phyloP scores from a whole-genome alignment of 139 green algal species.

The Picocystis salinarum region DNA sequence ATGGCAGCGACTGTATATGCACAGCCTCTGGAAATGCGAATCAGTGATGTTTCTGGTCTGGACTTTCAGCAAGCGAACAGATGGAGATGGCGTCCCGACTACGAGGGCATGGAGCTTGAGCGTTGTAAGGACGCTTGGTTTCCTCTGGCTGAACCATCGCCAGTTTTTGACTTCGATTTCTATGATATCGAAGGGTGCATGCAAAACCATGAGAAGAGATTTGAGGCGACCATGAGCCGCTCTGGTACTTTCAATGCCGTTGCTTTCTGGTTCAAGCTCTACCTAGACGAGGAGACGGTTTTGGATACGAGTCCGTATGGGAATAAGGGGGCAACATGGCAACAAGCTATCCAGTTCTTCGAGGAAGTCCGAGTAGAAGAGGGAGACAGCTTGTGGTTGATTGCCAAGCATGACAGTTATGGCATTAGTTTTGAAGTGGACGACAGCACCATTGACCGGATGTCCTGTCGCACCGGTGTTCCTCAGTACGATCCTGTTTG shows the following conservation, averaged over 20 bases:
- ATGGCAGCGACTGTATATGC: conserved; percentile 28
- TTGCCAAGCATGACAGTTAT: conserved; percentile 35
- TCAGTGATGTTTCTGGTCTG: conserved; percentile 18
- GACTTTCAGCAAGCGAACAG: conserved; percentile 25
- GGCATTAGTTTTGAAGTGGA: conserved; percentile 12
- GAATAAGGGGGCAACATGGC: conserved; percentile 15
- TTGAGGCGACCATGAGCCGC: conserved; percentile 10
- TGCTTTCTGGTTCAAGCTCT: conserved; percentile 61
- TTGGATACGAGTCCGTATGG: conserved; percentile 12
- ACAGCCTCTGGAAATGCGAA: conserved; percentile 37
- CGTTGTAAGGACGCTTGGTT: conserved; percentile 21
- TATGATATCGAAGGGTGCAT: conserved; percentile 24
- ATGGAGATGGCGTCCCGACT: conserved; percentile 39
- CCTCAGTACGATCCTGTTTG: conserved; percentile 10
- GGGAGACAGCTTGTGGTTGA: conserved; percentile 18
- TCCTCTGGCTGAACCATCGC: conserved; percentile 18
- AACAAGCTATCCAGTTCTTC: conserved; percentile 52
- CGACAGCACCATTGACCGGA: conserved; percentile 8
- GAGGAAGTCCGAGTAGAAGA: conserved; percentile 19
- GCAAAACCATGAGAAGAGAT: conserved; percentile 6
- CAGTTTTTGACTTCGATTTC: conserved; percentile 51
- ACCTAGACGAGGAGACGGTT: conserved; percentile 28
- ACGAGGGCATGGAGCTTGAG: conserved; percentile 40
- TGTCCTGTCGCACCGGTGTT: conserved; percentile 4
- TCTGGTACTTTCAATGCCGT: conserved; percentile 36